These are phyloP conservation scores for Friedmanniomyces simplex DNA, from an alignment of 495 filamentous ascomycete species.

Conservation along the genomic window DNA sequence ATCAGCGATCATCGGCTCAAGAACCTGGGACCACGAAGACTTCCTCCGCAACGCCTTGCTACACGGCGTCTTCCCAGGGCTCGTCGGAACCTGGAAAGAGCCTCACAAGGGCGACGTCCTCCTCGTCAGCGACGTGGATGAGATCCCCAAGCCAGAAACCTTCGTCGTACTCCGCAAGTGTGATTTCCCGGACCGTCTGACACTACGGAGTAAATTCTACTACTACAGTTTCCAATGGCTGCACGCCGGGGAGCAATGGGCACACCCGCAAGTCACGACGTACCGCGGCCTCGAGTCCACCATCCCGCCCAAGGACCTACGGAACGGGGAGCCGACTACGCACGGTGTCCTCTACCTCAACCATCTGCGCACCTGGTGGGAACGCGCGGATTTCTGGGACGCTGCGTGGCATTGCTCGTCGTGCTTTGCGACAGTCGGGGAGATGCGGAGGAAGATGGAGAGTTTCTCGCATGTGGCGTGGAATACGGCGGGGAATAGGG, in stretches of 20 bases:
- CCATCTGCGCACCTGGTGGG: constrained; percentile 5
- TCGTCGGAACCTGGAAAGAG: constrained; percentile 27
- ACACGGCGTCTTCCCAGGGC: constrained; percentile 37
- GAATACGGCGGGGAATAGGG: constrained; percentile 35
- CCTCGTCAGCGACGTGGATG: constrained; percentile 17
- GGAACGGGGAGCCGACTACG: constrained; percentile 29
- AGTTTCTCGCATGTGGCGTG: constrained; percentile 41
- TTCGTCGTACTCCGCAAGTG: constrained; percentile 39
- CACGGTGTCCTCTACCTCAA: constrained; percentile 5
- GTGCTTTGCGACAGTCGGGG: constrained; percentile 41
- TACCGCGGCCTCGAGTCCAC: constrained; percentile 39
- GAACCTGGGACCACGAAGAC: constrained; percentile 39
- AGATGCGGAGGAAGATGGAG: constrained; percentile 43
- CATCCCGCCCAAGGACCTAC: constrained; percentile 39
- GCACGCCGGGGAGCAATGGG: constrained; percentile 41
- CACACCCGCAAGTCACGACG: constrained; percentile 46
- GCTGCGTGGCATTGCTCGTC: constrained; percentile 48
- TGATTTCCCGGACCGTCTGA: constrained; percentile 41
- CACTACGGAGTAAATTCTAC: constrained; percentile 43
- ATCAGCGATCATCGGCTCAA: constrained; percentile 13
- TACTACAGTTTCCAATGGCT: constrained; percentile 49
- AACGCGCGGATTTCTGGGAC: constrained; percentile 33
- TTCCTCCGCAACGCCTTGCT: constrained; percentile 44
- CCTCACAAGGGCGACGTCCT: constrained; percentile 31
- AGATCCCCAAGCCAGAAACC: constrained; percentile 30